Conservation (phyloP, 306 rosid genomes). For the Vigna angularis region DNA sequence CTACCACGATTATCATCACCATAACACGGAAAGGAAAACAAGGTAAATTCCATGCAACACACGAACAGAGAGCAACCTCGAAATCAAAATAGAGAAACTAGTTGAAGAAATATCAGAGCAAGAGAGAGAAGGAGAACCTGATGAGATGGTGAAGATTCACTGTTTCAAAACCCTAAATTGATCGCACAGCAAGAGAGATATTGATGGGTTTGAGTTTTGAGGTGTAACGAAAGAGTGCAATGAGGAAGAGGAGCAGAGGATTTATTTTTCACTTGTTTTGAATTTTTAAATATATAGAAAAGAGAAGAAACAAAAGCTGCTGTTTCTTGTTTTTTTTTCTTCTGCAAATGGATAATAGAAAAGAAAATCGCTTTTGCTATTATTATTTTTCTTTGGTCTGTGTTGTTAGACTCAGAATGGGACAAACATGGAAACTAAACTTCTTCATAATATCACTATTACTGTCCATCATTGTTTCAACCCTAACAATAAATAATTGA, state of each 20-base stretch:
- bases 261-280: not conserved
- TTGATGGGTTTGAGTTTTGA: conserved; percentile 45
- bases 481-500: not conserved
- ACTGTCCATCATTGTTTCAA: not conserved
- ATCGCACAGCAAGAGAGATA: conserved; percentile 23
- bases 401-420: conserved; percentile 35
- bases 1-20: conserved; percentile 30
- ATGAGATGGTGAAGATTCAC: conserved; percentile 50
- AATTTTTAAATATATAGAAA: not conserved
- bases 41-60: conserved; percentile 40
- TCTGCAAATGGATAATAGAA: not conserved
- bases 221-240: conserved; percentile 31
- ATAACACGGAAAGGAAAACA: conserved; percentile 5
- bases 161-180: conserved; percentile 73
- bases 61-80: not conserved
- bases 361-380: conserved; percentile 23
- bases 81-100: conserved; percentile 9
- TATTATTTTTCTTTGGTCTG: conserved; percentile 1
- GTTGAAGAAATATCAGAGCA: conserved; percentile 23
- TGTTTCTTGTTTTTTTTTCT: not conserved
- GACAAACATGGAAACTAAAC: conserved; percentile 41
- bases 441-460: not conserved
- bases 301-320: conserved; percentile 28
- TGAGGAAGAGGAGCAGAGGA: conserved; percentile 30
- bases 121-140: not conserved